Conservation (phyloP, 2,329 filamentous ascomycete genomes). For the Arthrobotrys sinensis region DNA sequence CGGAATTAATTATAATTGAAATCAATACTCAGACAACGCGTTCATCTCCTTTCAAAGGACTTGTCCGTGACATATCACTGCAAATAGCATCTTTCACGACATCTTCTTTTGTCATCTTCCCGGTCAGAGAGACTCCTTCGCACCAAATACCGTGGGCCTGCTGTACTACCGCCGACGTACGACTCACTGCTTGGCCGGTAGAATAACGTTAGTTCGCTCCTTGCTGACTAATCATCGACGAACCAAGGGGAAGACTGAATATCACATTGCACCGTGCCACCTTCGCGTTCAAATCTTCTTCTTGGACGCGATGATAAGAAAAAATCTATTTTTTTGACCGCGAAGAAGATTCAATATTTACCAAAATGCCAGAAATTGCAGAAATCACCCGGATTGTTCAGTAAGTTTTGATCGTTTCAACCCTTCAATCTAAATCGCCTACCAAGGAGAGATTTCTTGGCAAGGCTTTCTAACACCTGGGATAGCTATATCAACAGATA, state of each 20-base stretch:
- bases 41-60: neutral
- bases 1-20: conserved; percentile 10
- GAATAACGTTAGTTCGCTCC: neutral
- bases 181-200: no score
- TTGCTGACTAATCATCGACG: conserved; percentile 21
- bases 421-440: no score
- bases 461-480: conserved; percentile 3
- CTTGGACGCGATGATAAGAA: neutral
- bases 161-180: no score
- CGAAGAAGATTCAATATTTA: neutral
- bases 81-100: neutral
- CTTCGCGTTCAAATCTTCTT: conserved; percentile 21
- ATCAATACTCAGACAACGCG: neutral
- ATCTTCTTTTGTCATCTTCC: conserved; percentile 26
- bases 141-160: neutral
- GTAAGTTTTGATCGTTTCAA: conserved; percentile 17
- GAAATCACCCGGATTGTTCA: conserved; percentile 68
- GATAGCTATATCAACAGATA: conserved; percentile 82
- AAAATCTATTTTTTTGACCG: neutral
- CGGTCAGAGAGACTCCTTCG: neutral
- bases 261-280: conserved; percentile 53
- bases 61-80: conserved; percentile 1
- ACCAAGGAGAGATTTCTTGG: conserved; percentile 65
- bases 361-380: conserved; percentile 76
- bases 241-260: conserved; percentile 9